phyloP scores from a whole-genome alignment of 2,329 filamentous ascomycete species.

The Madurella fahalii region DNA sequence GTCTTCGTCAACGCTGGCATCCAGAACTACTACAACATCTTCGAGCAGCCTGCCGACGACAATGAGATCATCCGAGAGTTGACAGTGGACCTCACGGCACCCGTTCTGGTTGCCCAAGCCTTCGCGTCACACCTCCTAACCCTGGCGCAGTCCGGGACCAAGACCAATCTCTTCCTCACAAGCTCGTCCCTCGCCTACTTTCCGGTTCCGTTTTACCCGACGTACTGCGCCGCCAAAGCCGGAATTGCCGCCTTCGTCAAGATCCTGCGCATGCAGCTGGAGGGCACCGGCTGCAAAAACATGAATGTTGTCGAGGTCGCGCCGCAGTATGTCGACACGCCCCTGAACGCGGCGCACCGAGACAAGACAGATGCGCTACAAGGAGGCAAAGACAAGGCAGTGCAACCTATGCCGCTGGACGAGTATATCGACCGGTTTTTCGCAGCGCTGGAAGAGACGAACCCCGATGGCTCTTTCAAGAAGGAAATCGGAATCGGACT shows the following conservation, averaged over 20 bases:
- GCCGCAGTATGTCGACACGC: background rate
- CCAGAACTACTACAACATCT: slow-evolving; percentile 1
- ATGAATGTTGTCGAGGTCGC: background rate
- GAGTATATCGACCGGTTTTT: background rate
- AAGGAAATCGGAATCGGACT: background rate
- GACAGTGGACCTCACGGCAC: background rate
- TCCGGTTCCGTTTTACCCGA: background rate
- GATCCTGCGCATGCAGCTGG: background rate
- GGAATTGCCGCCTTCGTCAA: background rate
- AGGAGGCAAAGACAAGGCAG: background rate
- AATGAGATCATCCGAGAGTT: background rate
- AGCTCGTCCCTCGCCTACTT: slow-evolving; percentile 1
- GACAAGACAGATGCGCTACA: background rate
- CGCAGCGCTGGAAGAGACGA: background rate
- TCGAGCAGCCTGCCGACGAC: background rate
- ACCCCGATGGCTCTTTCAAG: background rate
- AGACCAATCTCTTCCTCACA: slow-evolving; percentile 1
- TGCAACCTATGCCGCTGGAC: background rate
- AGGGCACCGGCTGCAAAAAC: background rate
- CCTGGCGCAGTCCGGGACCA: background rate
- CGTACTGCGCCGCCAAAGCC: background rate
- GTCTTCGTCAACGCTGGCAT: slow-evolving; percentile 2
- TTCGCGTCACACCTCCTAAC: background rate
- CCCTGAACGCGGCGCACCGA: background rate
- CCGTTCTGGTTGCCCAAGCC: background rate